A percentile compares a stretch with the other conserved stretches of the same genome.
Evolutionary conservation across 2,329 filamentous ascomycete species (phyloP).

Genomic region (Aspergillus piperis): DNA sequence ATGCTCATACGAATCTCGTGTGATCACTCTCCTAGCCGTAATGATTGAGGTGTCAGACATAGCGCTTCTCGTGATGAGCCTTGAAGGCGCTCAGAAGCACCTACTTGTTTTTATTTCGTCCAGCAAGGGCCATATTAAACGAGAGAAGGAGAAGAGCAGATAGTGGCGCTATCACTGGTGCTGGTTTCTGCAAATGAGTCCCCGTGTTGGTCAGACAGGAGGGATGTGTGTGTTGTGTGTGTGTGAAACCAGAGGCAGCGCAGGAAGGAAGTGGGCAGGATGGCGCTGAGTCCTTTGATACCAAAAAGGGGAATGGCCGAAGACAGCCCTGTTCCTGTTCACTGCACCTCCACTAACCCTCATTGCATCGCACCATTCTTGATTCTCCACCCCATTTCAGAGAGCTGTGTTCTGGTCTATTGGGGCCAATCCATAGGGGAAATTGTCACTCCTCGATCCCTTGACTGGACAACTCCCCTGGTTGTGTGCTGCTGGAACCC

Average conservation of each 20-base stretch:
- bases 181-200: background rate
- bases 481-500: background rate
- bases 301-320: slow-evolving; percentile 22
- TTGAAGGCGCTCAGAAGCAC: background rate
- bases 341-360: background rate
- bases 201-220: background rate
- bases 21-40: background rate
- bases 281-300: slow-evolving; percentile 26
- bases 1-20: background rate
- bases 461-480: background rate
- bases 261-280: background rate
- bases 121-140: background rate
- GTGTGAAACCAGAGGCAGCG: background rate
- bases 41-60: background rate
- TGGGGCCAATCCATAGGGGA: background rate
- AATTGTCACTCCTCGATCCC: background rate
- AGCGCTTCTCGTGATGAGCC: background rate
- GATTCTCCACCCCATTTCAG: background rate
- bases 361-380: background rate
- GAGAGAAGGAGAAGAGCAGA: background rate
- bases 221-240: background rate
- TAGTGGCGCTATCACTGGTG: background rate
- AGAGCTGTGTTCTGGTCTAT: background rate
- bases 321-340: background rate
- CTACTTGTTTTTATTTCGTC: background rate